Evolutionary conservation across 768 basidiomycete genomes (phyloP).

Genomic region (Tricholoma matsutake): DNA sequence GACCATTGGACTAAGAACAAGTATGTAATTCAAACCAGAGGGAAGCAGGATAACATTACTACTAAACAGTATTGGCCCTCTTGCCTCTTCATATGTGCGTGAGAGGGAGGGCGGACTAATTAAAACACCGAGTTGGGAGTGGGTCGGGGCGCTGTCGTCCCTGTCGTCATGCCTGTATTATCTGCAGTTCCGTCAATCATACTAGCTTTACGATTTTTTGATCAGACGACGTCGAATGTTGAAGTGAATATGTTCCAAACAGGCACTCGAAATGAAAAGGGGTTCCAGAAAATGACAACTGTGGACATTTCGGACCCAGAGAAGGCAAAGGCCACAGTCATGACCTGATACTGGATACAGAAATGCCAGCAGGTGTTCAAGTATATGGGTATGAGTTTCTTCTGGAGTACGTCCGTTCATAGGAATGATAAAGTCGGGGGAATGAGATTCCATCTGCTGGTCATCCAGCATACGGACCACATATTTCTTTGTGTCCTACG

Average conservation of each 20-base stretch:
- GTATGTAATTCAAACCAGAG: too few relatives aligned
- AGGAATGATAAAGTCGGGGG: neutral
- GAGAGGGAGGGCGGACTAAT: too few relatives aligned
- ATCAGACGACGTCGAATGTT: neutral
- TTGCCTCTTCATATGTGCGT: too few relatives aligned
- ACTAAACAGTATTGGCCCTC: too few relatives aligned
- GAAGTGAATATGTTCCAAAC: neutral
- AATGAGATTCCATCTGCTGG: constrained; percentile 1
- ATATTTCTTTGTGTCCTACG: neutral
- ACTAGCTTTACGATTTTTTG: neutral
- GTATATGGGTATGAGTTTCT: neutral
- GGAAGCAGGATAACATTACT: too few relatives aligned
- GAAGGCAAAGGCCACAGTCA: neutral
- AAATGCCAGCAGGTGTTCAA: neutral
- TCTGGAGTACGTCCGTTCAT: neutral
- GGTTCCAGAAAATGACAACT: constrained; percentile 1
- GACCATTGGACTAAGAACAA: too few relatives aligned
- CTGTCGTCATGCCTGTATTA: too few relatives aligned
- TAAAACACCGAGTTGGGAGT: too few relatives aligned
- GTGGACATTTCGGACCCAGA: neutral
- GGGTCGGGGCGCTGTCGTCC: too few relatives aligned
- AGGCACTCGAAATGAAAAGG: neutral
- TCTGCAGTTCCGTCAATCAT: too few relatives aligned
- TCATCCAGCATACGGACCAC: neutral
- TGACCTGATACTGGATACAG: neutral